Base-by-base conservation (phyloP, 768 basidiomycete species). In the Boletus edulis region DNA sequence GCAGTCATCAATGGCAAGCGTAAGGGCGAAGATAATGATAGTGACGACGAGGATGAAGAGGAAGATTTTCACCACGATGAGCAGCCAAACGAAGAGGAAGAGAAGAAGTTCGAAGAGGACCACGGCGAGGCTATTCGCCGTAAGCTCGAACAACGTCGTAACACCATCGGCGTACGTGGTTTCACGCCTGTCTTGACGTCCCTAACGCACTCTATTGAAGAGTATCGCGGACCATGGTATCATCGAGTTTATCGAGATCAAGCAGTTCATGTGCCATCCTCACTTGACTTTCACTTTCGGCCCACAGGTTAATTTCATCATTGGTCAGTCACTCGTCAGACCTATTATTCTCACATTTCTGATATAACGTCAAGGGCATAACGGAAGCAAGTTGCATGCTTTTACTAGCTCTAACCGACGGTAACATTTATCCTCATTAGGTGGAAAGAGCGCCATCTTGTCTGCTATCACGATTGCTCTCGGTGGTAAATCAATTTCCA, bases 241-340 rank as follows among this genome's bases (percentile, higher is more conserved):
- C 60, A 90, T 98, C 56, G 88, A 92, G 62, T 78, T 80, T 34
- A 81, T 97, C 41, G 88, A 94, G 65, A 84, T 93, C 82, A 80
- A 85, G 65, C 87, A 98, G 66, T 98, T 98, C 74, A 96, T 98
- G 94, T 97, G 94, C 71, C 95, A 98, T 73, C 81, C 85, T 68
- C 86, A 80, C 71, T 77, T 94, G 43, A 85, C 80, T 1, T 91
- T 97, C 72, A 79, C 81, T 3, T 93, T 98, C 59, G 93, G 94
- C 0, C 87, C 90, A 10, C 92, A 95, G 70, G 91, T 99, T 66
- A 99, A 98, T 73, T 98, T 98, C 66, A 91, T 99, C 62, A 96
- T 96, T 38, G 94, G 93, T 86, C 62, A 39, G 81, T 63, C 2
- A 6, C 15, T 20, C 20, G 20, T 46, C 52, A 20, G 24, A 45